Conservation (phyloP, 169 alveolate species). For the Babesia bovis region DNA sequence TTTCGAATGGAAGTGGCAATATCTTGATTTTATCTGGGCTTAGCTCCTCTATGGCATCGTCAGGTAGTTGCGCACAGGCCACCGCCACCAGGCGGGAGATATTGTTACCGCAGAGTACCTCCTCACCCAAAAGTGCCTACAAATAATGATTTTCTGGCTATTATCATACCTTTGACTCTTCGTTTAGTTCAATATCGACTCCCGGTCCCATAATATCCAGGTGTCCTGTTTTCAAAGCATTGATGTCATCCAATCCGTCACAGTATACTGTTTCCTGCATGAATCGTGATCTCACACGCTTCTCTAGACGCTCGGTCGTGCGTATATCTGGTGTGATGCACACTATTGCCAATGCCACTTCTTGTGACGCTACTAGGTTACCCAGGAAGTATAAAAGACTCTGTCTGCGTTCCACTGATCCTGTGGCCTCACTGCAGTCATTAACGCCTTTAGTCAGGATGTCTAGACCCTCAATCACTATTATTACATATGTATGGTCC, state of each 20-base stretch:
- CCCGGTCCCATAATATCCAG: slow-evolving; percentile 12
- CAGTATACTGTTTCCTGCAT: slow-evolving; percentile 70
- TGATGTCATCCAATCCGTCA: slow-evolving; percentile 19
- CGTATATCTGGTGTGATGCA: slow-evolving; percentile 72
- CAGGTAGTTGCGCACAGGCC: slow-evolving; percentile 22
- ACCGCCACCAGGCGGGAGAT: slow-evolving; percentile 17
- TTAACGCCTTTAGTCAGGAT: slow-evolving; percentile 62
- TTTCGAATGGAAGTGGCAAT: slow-evolving; percentile 3
- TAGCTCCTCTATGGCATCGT: slow-evolving; percentile 14
- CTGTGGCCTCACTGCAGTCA: slow-evolving; percentile 64
- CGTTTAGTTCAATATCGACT: slow-evolving; percentile 7
- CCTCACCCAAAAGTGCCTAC: slow-evolving; percentile 16
- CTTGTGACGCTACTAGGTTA: slow-evolving; percentile 62
- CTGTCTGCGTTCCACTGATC: slow-evolving; percentile 65
- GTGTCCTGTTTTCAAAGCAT: not conserved
- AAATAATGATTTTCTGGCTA: not conserved
- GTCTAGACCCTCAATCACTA: slow-evolving; percentile 74
- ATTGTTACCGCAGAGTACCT: slow-evolving; percentile 25
- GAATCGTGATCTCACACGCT: slow-evolving; percentile 75
- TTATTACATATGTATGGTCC: slow-evolving; percentile 48
- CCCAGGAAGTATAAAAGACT: slow-evolving; percentile 70
- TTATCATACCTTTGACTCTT: slow-evolving; percentile 35
- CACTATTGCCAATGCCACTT: slow-evolving; percentile 53
- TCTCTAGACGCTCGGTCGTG: slow-evolving; percentile 72
- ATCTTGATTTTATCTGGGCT: slow-evolving; percentile 3